These are phyloP conservation scores for Cinchona pubescens DNA, from an alignment of 257 asterid species.

Conservation along the genomic window DNA sequence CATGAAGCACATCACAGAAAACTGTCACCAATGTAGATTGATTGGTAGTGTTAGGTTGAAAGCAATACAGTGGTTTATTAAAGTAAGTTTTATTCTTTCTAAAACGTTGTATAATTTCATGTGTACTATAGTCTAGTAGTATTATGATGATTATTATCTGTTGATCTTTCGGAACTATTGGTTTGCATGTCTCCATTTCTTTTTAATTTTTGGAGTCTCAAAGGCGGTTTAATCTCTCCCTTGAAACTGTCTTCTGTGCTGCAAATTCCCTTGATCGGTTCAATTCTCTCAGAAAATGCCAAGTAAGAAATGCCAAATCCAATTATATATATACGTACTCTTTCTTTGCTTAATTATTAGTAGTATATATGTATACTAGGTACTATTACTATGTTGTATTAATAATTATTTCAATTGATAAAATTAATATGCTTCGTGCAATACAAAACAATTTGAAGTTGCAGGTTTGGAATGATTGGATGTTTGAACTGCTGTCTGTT, in stretches of 20 bases:
- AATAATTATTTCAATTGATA: neutral
- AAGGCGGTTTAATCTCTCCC: slow-evolving; percentile 46
- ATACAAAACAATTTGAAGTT: neutral
- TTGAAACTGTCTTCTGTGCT: slow-evolving; percentile 52
- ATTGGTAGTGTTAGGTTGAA: slow-evolving; percentile 38
- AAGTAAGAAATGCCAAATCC: slow-evolving; percentile 30
- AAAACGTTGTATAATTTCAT: neutral
- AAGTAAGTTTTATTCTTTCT: slow-evolving; percentile 35
- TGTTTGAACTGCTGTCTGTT: slow-evolving; percentile 56
- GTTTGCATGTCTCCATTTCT: neutral
- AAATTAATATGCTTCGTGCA: neutral
- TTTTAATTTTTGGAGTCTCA: slow-evolving; percentile 41
- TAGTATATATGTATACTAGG: neutral
- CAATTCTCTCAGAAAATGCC: slow-evolving; percentile 41
- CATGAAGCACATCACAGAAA: slow-evolving; percentile 18
- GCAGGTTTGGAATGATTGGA: slow-evolving; percentile 59
- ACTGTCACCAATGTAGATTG: too few species aligned
- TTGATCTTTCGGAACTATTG: too few species aligned
- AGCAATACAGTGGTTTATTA: slow-evolving; percentile 50
- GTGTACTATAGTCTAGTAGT: too few species aligned
- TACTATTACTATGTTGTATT: neutral
- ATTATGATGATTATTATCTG: too few species aligned
- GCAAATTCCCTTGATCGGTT: slow-evolving; percentile 73
- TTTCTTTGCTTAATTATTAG: neutral
- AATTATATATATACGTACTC: too few species aligned